phyloP scores from a whole-genome alignment of 2,329 filamentous ascomycete species.

The Pseudocercospora eumusae region DNA sequence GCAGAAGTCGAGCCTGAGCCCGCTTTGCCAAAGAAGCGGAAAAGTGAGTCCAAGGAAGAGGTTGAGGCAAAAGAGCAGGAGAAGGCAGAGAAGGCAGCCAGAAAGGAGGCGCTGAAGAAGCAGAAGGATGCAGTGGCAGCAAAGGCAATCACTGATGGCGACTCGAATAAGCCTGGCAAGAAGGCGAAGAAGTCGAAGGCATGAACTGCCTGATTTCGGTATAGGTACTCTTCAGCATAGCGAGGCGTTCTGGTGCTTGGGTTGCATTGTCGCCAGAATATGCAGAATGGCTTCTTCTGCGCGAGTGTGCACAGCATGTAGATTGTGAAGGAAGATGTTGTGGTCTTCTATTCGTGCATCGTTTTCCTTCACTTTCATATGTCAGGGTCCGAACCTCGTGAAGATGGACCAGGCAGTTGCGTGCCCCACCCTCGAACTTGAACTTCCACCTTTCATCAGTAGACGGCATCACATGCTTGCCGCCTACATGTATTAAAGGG shows the following conservation, averaged over 20 bases:
- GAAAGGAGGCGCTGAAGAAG: constrained; percentile 34
- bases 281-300: neutral
- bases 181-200: constrained; percentile 18
- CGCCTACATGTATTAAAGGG: neutral
- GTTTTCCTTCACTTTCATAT: neutral
- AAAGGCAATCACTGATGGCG: constrained; percentile 18
- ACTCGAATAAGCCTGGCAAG: constrained; percentile 18
- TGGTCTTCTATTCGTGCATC: no score
- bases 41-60: constrained; percentile 31
- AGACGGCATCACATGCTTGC: neutral
- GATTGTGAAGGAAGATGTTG: neutral
- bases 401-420: neutral
- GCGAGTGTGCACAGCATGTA: neutral
- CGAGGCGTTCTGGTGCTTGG: constrained; percentile 13
- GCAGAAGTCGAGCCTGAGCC: constrained; percentile 25
- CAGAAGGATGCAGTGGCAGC: constrained; percentile 31
- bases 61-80: constrained; percentile 25
- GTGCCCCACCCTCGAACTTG: neutral
- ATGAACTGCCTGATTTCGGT: neutral
- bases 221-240: constrained; percentile 12
- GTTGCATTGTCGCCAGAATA: neutral
- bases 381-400: no score
- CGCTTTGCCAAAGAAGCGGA: constrained; percentile 35
- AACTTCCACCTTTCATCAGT: neutral
- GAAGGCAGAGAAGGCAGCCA: constrained; percentile 31